Conservation (phyloP, 306 rosid genomes). For the Senna tora region DNA sequence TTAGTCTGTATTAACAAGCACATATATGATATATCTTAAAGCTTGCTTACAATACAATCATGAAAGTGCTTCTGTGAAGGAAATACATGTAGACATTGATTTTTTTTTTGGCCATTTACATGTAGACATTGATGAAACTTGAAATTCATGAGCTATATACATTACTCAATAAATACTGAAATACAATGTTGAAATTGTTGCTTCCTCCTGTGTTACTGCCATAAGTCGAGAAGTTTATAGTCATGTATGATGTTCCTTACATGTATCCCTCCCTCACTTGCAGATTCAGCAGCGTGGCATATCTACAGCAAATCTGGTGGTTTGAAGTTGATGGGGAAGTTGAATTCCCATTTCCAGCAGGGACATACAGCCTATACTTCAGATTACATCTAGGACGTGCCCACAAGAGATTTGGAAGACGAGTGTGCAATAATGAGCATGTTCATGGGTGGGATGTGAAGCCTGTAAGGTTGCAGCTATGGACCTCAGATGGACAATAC, state of each 20-base stretch:
- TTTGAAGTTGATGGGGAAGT: constrained; percentile 76
- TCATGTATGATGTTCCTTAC: background rate
- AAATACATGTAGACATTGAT: background rate
- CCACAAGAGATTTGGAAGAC: constrained; percentile 61
- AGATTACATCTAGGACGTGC: constrained; percentile 65
- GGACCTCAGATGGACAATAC: constrained; percentile 71
- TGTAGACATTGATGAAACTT: background rate
- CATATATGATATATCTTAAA: background rate
- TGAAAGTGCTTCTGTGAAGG: background rate
- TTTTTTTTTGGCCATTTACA: too few species aligned
- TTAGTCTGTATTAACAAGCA: background rate
- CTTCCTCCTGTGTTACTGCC: background rate
- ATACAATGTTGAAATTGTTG: background rate
- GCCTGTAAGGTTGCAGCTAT: constrained; percentile 72
- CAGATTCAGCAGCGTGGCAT: constrained; percentile 64
- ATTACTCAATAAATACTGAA: background rate
- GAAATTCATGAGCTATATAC: background rate
- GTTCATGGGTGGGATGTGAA: constrained; percentile 81
- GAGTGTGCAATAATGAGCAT: constrained; percentile 59
- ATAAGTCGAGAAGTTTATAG: background rate
- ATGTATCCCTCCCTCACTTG: constrained; percentile 28
- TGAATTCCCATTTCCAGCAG: constrained; percentile 73
- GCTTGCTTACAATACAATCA: background rate
- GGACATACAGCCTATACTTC: constrained; percentile 68
- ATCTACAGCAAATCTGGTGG: constrained; percentile 86